Evolutionary conservation across 2,329 filamentous ascomycete species (phyloP), one percentile per base, ranked within the genome.

Genomic region (Pseudogymnoascus verrucosus): DNA sequence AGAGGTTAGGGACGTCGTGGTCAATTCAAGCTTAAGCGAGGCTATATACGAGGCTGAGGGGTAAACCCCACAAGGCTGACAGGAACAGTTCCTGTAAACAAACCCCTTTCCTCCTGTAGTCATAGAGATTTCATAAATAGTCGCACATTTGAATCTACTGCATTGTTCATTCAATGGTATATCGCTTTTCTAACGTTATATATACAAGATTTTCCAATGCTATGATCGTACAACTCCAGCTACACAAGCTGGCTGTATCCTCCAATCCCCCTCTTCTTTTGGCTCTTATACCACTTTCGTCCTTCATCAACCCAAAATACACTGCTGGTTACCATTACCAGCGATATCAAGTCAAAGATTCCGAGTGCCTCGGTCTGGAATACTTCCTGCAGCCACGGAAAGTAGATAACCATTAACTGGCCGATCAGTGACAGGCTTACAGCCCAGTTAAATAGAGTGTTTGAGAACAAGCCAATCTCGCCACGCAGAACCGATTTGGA

Each of bases 261-360:
- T n/a, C 80, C 80, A 65, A 84, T 74, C 71, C 82, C 81, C 74
- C 81, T 78, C 71, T 79, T 79, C 60, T 85, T 80, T 64, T 68
- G 69, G 69, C 85, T 84, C 71, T 80, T 83, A 71, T 83, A 84
- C 79, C 88, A 96, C 78, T 99, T 99, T 73, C 95, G 83, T 47
- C 82, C 82, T 78, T 99, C 95, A 75, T 99, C 95, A 11, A 87
- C 92, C 91, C 91, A 98, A 75, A 99, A 96, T 28, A 99, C 95
- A 61, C 84, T 86, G 77, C 93, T 98, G 66, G 93, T 89, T 65
- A 99, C 80, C 54, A 85, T 74, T 28, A 93, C 70, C 69, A 99
- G 78, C 65, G 86, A 79, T 42, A 92, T 71, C 63, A 98, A 76
- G 79, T 99, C 95, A 65, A 82, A 78, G 7, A 93, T 74, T 0